Conservation (phyloP, 176 grass and related monocot species). For the Lolium perenne region DNA sequence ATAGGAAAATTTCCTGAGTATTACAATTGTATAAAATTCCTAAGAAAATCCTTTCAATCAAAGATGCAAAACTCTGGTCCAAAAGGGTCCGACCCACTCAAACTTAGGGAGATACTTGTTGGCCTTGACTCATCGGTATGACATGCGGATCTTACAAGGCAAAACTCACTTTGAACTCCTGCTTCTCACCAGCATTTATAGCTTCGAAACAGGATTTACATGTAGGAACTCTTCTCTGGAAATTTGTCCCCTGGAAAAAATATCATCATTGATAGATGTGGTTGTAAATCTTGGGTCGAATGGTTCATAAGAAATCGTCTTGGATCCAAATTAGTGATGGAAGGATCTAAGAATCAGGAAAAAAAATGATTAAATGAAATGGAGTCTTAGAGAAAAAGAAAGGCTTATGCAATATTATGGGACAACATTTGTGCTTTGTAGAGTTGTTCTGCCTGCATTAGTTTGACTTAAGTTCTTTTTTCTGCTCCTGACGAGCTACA, state of each 20-base stretch:
- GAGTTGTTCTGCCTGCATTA: constrained; percentile 5
- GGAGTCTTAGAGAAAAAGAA: not conserved
- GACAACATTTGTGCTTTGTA: constrained; percentile 11
- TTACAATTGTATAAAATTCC: not conserved
- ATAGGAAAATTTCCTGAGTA: not conserved
- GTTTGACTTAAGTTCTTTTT: constrained; percentile 7
- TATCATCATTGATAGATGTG: constrained; percentile 1
- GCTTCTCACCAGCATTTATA: not conserved
- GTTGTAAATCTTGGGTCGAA: not conserved
- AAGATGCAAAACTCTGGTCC: not conserved
- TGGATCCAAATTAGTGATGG: not conserved
- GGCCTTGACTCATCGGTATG: not conserved
- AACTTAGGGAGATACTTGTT: not conserved
- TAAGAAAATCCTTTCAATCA: not conserved
- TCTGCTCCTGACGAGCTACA: not conserved
- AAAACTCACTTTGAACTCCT: constrained; percentile 8
- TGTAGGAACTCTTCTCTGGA: constrained; percentile 12
- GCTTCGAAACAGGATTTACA: constrained; percentile 10
- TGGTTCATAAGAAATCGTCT: constrained; percentile 9
- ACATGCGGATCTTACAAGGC: not conserved
- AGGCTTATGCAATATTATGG: not conserved
- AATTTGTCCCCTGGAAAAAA: not conserved
- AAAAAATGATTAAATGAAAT: constrained; percentile 3
- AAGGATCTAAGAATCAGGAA: not conserved
- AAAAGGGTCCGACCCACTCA: not conserved